A percentile compares a stretch with the other conserved stretches of the same genome.
Conservation (phyloP, 176 grass and related monocot genomes). For the Echinochloa phyllopogon region DNA sequence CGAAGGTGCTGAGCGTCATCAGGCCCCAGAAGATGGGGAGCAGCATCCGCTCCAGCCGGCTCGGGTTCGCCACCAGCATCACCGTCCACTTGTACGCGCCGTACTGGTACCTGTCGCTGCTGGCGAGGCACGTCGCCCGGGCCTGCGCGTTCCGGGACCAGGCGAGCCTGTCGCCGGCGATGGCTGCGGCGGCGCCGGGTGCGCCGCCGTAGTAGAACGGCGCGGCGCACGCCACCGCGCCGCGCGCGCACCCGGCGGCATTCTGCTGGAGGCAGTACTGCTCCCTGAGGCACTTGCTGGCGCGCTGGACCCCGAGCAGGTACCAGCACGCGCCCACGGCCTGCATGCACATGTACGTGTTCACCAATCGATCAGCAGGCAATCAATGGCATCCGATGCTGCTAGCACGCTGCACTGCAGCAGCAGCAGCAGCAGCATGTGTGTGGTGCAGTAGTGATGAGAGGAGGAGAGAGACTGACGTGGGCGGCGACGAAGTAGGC, state of each 20-base stretch:
- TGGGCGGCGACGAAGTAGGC: constrained; percentile 92
- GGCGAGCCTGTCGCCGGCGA: constrained; percentile 39
- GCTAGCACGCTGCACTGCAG: neutral
- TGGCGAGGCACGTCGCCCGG: constrained; percentile 51
- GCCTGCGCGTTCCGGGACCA: constrained; percentile 63
- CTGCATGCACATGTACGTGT: constrained; percentile 27
- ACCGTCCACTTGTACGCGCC: constrained; percentile 90
- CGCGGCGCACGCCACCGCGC: constrained; percentile 52
- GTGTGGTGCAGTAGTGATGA: neutral
- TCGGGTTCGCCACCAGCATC: constrained; percentile 72
- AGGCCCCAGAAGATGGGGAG: constrained; percentile 98
- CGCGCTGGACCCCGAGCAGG: constrained; percentile 83
- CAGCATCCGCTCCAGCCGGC: constrained; percentile 78
- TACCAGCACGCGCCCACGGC: constrained; percentile 94
- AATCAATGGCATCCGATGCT: constrained; percentile 19
- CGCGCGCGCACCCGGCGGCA: constrained; percentile 44
- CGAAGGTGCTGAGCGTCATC: constrained; percentile 94
- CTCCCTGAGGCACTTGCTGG: constrained; percentile 69
- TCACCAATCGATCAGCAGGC: neutral
- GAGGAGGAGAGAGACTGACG: constrained; percentile 32
- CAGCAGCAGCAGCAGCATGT: neutral
- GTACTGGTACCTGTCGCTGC: constrained; percentile 67
- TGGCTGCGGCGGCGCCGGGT: neutral
- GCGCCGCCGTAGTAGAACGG: constrained; percentile 68
- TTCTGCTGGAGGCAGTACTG: constrained; percentile 42